Conservation (phyloP, 805 yeast species). For the Metschnikowia koreensis region DNA sequence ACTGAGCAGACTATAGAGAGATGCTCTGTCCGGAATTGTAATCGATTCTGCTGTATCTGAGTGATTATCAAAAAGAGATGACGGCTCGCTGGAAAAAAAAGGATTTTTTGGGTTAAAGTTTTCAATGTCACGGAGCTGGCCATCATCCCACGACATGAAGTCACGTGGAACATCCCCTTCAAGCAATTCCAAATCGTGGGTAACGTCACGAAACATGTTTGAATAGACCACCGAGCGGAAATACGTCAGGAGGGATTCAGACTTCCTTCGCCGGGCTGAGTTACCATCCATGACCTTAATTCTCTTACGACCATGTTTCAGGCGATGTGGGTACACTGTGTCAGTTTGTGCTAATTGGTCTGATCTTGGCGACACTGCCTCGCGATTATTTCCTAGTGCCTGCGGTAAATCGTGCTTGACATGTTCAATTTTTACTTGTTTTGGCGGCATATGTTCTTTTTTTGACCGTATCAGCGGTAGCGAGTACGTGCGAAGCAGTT, state of each 20-base stretch:
- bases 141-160: slow-evolving; percentile 12
- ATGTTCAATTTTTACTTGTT: background rate
- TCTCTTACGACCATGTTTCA: background rate
- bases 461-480: background rate
- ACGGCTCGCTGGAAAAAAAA: slow-evolving; percentile 1
- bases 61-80: background rate
- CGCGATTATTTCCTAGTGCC: background rate
- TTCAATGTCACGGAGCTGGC: background rate
- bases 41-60: background rate
- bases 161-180: slow-evolving; percentile 4
- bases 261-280: background rate
- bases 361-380: background rate
- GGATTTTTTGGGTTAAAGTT: slow-evolving; percentile 1
- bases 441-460: background rate
- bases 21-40: background rate
- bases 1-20: background rate
- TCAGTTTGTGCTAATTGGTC: background rate
- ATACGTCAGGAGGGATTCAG: slow-evolving; percentile 1
- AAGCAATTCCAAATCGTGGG: slow-evolving; percentile 8
- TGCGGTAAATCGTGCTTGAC: background rate
- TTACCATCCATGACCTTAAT: slow-evolving; percentile 1
- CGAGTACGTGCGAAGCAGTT: background rate
- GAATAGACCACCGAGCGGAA: slow-evolving; percentile 11
- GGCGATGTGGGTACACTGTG: too few species aligned
- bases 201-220: slow-evolving; percentile 7